Evolutionary conservation across 1,139 yeast genomes (phyloP), one percentile per base, ranked within the genome.

Genomic region (Yamadazyma aaseri): DNA sequence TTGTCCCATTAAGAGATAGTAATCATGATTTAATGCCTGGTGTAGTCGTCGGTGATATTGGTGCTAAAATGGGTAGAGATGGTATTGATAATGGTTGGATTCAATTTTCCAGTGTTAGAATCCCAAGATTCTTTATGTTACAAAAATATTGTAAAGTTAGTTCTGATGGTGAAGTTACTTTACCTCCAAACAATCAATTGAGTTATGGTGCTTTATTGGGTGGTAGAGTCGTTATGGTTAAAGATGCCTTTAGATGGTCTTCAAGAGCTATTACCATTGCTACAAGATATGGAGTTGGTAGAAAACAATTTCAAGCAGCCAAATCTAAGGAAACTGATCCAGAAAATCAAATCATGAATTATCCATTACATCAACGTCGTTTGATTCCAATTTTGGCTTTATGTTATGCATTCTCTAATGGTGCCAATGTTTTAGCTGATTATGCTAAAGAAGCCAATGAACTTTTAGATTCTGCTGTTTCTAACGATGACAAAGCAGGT

Each of bases 71-170:
- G 95, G 96, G 96, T 36, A 77, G 89, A 53, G 86, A 81, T 49
- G 90, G 89, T 46, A 80, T 83, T 46, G 96, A 89, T 59, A 89
- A 89, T 56, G 96, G 96, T 40, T 87, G 96, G 96, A 86, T 89
- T 53, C 96, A 86, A 61, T 89, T 86, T 61, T 69, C 86, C 39
- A 69, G 77, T 47, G 96, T 87, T 33, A 74, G 81, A 42, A 83
- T 89, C 46, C 97, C 97, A 35, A 74, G 92, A 46, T 83, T 74
- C 58, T 84, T 73, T 60, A 79, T 89, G 94, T 67, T 89, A 50
- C 84, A 83, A 63, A 84, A 82, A 58, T 87, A 81, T 65, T 76
- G 90, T 40, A 79, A 80, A 53, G 87, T 89, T 41, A 76, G 79
- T 38, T 64, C 75, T 27, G 76, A 76, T 18, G 95, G 94, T 34